Conservation (phyloP, 176 grass and related monocot genomes). For the Cymbopogon citratus region DNA sequence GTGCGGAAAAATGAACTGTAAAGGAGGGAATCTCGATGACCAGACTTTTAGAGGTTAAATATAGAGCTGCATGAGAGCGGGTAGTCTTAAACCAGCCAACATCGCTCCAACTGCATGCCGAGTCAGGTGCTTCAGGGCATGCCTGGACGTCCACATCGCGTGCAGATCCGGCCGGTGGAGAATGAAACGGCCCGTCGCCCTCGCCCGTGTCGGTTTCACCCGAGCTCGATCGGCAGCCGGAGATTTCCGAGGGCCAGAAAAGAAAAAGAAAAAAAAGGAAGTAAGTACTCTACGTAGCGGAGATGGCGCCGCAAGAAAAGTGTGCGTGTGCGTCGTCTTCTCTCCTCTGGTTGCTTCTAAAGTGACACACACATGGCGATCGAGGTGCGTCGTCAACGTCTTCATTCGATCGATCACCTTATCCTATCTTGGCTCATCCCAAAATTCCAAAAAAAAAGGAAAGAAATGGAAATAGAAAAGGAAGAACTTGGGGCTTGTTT, state of each 20-base stretch:
- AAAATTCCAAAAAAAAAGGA: background rate
- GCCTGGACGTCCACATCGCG: background rate
- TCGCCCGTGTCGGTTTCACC: too few relatives aligned
- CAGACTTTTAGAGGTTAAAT: too few relatives aligned
- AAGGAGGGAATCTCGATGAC: too few relatives aligned
- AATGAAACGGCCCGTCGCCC: background rate
- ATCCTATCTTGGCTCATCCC: background rate
- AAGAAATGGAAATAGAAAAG: background rate
- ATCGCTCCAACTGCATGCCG: too few relatives aligned
- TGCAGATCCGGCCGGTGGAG: background rate
- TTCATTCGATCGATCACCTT: background rate
- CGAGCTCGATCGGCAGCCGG: too few relatives aligned
- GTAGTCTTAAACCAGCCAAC: too few relatives aligned
- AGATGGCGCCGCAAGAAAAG: slow-evolving; percentile 19
- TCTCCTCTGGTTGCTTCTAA: background rate
- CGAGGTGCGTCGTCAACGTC: background rate
- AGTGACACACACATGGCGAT: background rate
- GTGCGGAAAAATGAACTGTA: too few relatives aligned
- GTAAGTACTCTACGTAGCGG: background rate
- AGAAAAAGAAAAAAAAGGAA: too few relatives aligned
- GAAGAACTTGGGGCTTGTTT: background rate
- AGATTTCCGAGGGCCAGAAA: too few relatives aligned
- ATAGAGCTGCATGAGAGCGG: too few relatives aligned
- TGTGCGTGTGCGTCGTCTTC: background rate
- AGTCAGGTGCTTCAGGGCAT: too few relatives aligned